A percentile compares a stretch with the other conserved stretches of the same genome.
These are phyloP conservation scores for Chrysoporthe puriensis DNA, from an alignment of 2,329 filamentous ascomycete species.

Conservation along the genomic window DNA sequence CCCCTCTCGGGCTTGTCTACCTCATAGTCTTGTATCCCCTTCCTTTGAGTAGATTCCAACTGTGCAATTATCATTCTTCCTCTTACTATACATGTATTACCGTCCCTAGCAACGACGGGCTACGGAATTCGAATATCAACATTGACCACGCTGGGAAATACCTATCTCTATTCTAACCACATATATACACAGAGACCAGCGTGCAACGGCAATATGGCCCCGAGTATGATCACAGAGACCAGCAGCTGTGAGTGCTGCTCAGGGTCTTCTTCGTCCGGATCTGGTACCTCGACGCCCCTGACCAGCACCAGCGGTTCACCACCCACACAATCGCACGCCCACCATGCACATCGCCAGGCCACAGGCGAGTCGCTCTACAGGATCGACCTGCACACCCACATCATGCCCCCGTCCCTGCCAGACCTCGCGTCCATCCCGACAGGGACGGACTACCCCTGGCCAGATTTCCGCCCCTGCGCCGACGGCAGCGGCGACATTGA, in stretches of 20 bases:
- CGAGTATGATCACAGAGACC: constrained; percentile 16
- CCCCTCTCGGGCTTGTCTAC: neutral
- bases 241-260: constrained; percentile 25
- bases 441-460: constrained; percentile 40
- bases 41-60: neutral
- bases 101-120: neutral
- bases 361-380: constrained; percentile 36
- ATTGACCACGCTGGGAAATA: neutral
- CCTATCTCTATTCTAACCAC: too few species aligned
- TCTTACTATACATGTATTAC: neutral
- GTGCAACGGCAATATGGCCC: constrained; percentile 6
- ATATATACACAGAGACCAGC: too few species aligned
- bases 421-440: constrained; percentile 50
- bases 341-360: constrained; percentile 6
- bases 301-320: constrained; percentile 28
- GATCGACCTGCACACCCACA: constrained; percentile 44
- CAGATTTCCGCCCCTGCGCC: constrained; percentile 34
- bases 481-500: constrained; percentile 36
- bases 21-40: neutral
- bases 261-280: constrained; percentile 8
- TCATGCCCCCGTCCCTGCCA: constrained; percentile 42
- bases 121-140: neutral
- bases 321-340: constrained; percentile 18
- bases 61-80: neutral
- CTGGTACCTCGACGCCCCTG: constrained; percentile 25